Base-by-base conservation (phyloP, 163 green algal species). In the Chlamydomonas reinhardtii region DNA sequence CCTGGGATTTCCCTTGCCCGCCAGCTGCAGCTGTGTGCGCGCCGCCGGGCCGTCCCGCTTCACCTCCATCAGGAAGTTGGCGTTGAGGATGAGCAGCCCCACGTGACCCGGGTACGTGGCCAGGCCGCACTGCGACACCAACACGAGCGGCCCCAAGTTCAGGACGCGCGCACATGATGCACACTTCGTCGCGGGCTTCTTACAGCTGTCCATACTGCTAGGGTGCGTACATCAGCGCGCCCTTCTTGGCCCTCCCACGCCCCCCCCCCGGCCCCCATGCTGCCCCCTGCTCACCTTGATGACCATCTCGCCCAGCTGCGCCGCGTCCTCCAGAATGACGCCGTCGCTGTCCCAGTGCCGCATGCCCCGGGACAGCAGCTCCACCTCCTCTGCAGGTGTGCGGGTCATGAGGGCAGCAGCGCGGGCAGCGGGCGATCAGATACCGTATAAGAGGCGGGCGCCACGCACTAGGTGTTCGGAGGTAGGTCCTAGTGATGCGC, bases 21-120 rank as follows among this genome's bases (percentile, higher is more conserved):
- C 85, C 43, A 92, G 70, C 77, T 92, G 89, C 73, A 92, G 85
- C 80, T 92, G 89, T 2, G 89, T 94, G 71, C 91, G 79, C 9
- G 83, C 84, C 0, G 80, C 78, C 19, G 89, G 86, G 12, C 89
- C 89, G 81, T 87, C 81, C 68, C 37, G 35, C 34, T 74, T 61
- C 14, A 84, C 72, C 59, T 91, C 82, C 35, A 92, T 79, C n/a
- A 91, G 31, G 86, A 88, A 92, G 82, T 91, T 91, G 62, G 89
- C 74, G 66, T 91, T 88, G 31, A 91, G 43, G 25, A 89, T 73
- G 19, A 92, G 83, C 56, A 91, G 32, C 0, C 17, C 24, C 16
- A 84, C 66, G 59, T 88, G 27, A 34, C 68, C 75, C 43, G 86
- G 82, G 73, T 82, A 89, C 2, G 69, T 20, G 39, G 74, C 74